Conservation (phyloP, 352 stramenopile species). For the Globisporangium alternatum region DNA sequence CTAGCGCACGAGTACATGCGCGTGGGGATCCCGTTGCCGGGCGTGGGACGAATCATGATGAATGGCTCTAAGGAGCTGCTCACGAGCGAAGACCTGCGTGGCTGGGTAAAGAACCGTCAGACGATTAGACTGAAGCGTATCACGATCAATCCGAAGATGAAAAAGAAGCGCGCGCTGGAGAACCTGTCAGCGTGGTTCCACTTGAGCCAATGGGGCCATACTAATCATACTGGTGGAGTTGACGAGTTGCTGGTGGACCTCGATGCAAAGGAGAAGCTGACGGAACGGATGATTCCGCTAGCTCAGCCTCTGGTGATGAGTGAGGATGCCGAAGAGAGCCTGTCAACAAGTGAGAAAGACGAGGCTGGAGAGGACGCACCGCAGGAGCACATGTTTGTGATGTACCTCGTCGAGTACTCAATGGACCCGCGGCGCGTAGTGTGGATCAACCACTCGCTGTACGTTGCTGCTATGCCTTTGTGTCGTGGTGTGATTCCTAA, state of each 20-base stretch:
- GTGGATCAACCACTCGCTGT: slow-evolving; percentile 71
- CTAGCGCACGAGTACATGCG: slow-evolving; percentile 59
- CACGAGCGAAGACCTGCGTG: slow-evolving; percentile 48
- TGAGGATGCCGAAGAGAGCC: not conserved
- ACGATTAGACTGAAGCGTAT: slow-evolving; percentile 31
- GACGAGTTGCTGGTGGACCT: slow-evolving; percentile 29
- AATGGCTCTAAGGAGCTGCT: slow-evolving; percentile 28
- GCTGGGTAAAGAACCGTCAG: slow-evolving; percentile 50
- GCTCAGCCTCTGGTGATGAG: slow-evolving; percentile 15
- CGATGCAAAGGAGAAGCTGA: slow-evolving; percentile 28
- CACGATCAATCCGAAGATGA: not conserved
- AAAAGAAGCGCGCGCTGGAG: slow-evolving; percentile 1
- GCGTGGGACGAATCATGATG: slow-evolving; percentile 27
- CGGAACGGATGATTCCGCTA: slow-evolving; percentile 27
- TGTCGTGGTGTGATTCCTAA: not conserved
- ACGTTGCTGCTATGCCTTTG: slow-evolving; percentile 16
- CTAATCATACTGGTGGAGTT: not conserved
- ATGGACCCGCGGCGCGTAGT: slow-evolving; percentile 54
- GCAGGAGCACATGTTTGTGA: slow-evolving; percentile 40
- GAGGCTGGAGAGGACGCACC: slow-evolving; percentile 17
- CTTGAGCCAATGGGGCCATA: slow-evolving; percentile 23
- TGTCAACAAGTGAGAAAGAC: not conserved
- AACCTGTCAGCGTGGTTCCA: slow-evolving; percentile 31
- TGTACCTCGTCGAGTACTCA: slow-evolving; percentile 72
- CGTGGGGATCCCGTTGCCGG: slow-evolving; percentile 56